Base-by-base conservation (phyloP, 2,329 filamentous ascomycete species). In the Calonectria pauciramosa region DNA sequence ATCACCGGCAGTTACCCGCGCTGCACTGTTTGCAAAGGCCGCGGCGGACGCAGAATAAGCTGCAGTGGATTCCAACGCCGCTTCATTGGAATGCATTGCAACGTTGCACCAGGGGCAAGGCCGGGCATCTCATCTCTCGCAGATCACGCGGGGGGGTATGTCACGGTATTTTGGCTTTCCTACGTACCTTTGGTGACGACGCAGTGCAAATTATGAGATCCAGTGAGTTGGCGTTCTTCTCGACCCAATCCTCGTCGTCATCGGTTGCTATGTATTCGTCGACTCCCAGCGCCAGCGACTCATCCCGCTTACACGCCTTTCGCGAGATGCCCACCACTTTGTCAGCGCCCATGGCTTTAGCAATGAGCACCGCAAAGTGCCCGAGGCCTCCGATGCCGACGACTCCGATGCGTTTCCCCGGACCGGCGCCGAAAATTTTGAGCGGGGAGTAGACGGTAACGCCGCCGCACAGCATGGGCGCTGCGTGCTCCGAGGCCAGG, bases 401-500 rank as follows among this genome's bases (percentile, higher is more conserved):
- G 74, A 95, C 90, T 38, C 89, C 94, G 38, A 95, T 90, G 85
- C 94, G 94, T 87, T 94, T 94, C 72, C 94, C 94, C 1, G 93
- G 93, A 0, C 94, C 93, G 73, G 89, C 89, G 28, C 93, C 93
- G 80, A 95, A 92, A 59, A 94, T 89, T 72, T 94, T 92, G 2
- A 97, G 89, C 0, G 95, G 95, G 63, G 91, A 93, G 86, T 93
- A 97, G 56, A 92, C 91, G 0, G 95, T 97, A 49, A 96, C 88
- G 72, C 95, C 95, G 14, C 94, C 95, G 83, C 95, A 97, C 74
- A 97, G 89, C 93, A 96, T 95, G 1, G 94, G 94, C 1, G 94
- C 95, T 0, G 93, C 94, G 52, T 91, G 84, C 59, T 87, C 86
- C 47, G 88, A 89, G 1, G 87, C 81, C 32, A 97, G 89, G 52